Base-by-base conservation (phyloP, 2,329 filamentous ascomycete species). In the Fusarium graminum region DNA sequence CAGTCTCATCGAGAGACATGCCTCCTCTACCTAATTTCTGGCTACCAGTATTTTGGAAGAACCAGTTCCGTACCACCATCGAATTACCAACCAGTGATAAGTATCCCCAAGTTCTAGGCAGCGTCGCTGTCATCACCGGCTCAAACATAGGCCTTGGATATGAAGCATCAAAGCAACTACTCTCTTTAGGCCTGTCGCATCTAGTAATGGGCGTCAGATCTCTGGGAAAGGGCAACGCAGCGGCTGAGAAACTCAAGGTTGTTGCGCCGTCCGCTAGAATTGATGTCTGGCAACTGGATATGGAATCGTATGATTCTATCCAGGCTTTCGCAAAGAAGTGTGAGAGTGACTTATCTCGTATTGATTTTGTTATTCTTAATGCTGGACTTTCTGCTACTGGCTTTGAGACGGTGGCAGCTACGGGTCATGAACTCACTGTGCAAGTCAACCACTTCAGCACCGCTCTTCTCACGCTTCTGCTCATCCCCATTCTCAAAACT, bases 361-460 rank as follows among this genome's bases (percentile, higher is more conserved):
- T 75, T 7, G 73, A 74, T 36, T 59, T 70, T 26, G 74, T 67
- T 6, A 74, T 80, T 28, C 63, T 80, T 6, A 80, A 79, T n/a
- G 77, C 76, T 6, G 78, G 77, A 0, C 19, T 77, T 0, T 44
- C 47, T 0, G 62, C 63, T 4, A 13, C 61, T 0, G 26, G 63
- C 0, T 76, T 75, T n/a, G 42, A 59, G 2, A 60, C 29, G 14
- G 52, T 63, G 2, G 10, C 50, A 5, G 32, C 40, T 4, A 75
- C 73, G 1, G 72, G 73, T 5, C 75, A 77, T 55, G 77, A 79
- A 56, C 49, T 50, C 14, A 59, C 67, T 1, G 60, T 79, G 2
- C 77, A 79, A 52, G 72, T 77, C 49, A 78, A 78, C 44, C 73
- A 78, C 59, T 42, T 75, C 11, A 70, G 73, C 22, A 78, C 75